These are phyloP conservation scores for Dactylorhiza incarnata DNA, from an alignment of 106 monocot species.

Conservation along the genomic window DNA sequence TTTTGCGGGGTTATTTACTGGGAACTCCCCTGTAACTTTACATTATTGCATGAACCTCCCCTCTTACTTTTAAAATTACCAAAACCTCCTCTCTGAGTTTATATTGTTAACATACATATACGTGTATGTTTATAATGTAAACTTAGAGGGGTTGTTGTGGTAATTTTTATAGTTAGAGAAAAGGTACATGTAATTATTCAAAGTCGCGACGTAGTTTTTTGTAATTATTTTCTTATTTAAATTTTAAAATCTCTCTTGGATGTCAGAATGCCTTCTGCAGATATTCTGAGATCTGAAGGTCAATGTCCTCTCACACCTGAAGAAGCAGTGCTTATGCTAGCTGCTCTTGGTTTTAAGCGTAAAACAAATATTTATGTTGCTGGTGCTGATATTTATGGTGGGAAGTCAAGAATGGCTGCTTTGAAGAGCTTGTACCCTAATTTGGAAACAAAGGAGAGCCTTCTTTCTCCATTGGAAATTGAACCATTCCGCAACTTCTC, in stretches of 20 bases:
- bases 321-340: constrained; percentile 94
- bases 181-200: too few relatives aligned
- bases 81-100: too few relatives aligned
- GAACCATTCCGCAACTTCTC: constrained; percentile 66
- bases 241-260: not conserved
- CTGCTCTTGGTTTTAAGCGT: constrained; percentile 84
- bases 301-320: constrained; percentile 93
- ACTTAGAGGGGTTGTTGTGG: too few relatives aligned
- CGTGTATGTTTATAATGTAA: too few relatives aligned
- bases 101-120: too few relatives aligned
- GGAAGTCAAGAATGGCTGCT: constrained; percentile 74
- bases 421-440: constrained; percentile 79
- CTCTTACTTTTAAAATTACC: too few relatives aligned
- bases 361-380: constrained; percentile 80
- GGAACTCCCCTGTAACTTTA: too few relatives aligned
- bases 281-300: constrained; percentile 70
- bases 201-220: not conserved
- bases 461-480: constrained; percentile 72
- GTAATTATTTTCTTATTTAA: not conserved
- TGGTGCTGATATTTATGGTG: constrained; percentile 93
- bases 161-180: too few relatives aligned
- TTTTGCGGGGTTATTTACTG: not conserved
- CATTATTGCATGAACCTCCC: too few relatives aligned
- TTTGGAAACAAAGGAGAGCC: constrained; percentile 75
- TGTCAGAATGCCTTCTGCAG: constrained; percentile 70